These are phyloP conservation scores for Diaporthe vexans DNA, from an alignment of 2,329 filamentous ascomycete species.

Conservation along the genomic window DNA sequence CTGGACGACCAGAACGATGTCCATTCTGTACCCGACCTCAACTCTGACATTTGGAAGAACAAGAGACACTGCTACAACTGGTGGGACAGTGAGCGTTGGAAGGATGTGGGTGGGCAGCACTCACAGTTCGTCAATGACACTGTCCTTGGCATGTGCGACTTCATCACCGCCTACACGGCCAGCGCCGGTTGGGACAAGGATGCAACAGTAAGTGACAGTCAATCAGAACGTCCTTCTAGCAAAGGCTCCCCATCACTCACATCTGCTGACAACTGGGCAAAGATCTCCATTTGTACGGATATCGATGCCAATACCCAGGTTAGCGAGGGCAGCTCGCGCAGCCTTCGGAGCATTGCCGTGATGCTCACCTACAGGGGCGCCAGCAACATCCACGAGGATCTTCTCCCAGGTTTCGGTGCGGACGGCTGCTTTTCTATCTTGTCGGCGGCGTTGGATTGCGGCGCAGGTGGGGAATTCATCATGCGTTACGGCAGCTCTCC, in stretches of 20 bases:
- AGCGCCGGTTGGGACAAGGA: not conserved
- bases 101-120: not conserved
- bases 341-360: not conserved
- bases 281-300: not conserved
- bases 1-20: not conserved
- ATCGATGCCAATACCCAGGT: not conserved
- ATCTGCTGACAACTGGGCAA: not conserved
- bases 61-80: not conserved
- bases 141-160: not conserved
- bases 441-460: not conserved
- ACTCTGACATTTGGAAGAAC: not conserved
- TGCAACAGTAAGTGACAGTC: not conserved
- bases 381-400: not conserved
- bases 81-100: not conserved
- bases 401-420: not conserved
- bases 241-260: not conserved
- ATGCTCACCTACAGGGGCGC: not conserved
- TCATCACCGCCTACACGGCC: not conserved
- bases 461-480: not conserved
- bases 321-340: too few relatives aligned
- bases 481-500: not conserved
- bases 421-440: not conserved
- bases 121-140: not conserved
- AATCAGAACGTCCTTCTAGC: not conserved
- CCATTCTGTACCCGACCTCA: not conserved